Evolutionary conservation across 768 basidiomycete species (phyloP), one percentile per base, ranked within the genome.

Genomic region (Hemileccinum rubropunctum): DNA sequence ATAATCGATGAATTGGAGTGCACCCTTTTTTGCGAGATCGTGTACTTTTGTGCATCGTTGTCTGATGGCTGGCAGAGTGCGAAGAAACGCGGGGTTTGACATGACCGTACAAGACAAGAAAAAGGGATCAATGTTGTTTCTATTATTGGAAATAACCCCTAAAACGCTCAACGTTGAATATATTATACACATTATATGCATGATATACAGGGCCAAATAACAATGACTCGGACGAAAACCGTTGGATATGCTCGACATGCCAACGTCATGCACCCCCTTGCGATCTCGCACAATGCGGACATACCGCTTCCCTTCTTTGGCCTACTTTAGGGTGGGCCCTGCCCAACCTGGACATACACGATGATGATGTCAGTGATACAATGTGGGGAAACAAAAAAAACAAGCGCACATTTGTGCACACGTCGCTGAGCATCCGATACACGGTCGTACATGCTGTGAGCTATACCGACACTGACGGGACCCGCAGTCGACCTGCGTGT

Each of bases 61-160:
- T 40, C 95, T 81, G 59, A 98, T 92, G n/a, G 93, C 81, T 14
- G 91, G 88, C 3, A 97, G 76, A 0, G 90, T 92, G 28, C 87
- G 84, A 38, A 97, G 80, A 62, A 94, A 95, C 6, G 70, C 72
- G 34, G 27, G 9, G 27, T 28, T 9, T 28, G 27, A 28, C 27
- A 28, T 28, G 27, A n/a, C n/a, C n/a, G n/a, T n/a, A n/a, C n/a
- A n/a, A n/a, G n/a, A n/a, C n/a, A n/a, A n/a, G n/a, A n/a, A n/a
- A n/a, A n/a, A n/a, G n/a, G n/a, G n/a, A n/a, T n/a, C n/a, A n/a
- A n/a, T n/a, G n/a, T n/a, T n/a, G n/a, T n/a, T n/a, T n/a, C n/a
- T n/a, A n/a, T n/a, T n/a, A n/a, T n/a, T n/a, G n/a, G n/a, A n/a
- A n/a, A n/a, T n/a, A 23, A 23, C 23, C 23, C 23, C 6, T 23